Evolutionary conservation across 2,329 filamentous ascomycete species (phyloP), one percentile per base, ranked within the genome.

Genomic region (Fusarium sororula): DNA sequence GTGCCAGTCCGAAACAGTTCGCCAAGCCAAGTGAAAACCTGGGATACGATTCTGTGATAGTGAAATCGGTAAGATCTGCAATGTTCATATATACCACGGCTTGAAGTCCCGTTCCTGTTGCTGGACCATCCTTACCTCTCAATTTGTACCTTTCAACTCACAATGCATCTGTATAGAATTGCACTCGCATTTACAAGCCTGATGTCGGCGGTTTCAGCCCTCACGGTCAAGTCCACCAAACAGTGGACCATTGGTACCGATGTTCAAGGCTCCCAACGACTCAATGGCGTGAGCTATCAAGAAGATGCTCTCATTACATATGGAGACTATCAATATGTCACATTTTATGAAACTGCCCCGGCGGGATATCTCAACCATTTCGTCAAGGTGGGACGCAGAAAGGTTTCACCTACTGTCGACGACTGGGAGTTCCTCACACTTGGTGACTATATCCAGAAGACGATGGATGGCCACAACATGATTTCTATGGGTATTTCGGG

Each of bases 401-500:
- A 44, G 8, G 37, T 74, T 13, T 56, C 42, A 2, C 72, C 72
- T 0, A 44, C 10, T 12, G 48, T 74, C 3, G 20, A 20, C 0
- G 28, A 72, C 9, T 74, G 72, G 72, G 42, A 74, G 5, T 75
- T 75, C 6, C 41, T 74, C 13, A 58, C 72, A 0, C 38, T 74
- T 1, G 45, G 63, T 10, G 72, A 75, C 2, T 74, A 74, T 9
- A 72, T 48, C 0, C 72, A 74, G 22, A 75, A 60, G 18, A 75
- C 72, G 1, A 75, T 74, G 68, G 72, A 74, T 13, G 72, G 72
- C 1, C 72, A 74, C 1, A 74, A 74, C 3, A 75, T 74, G 72
- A 74, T 74, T 1, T 74, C 72, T 2, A 74, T 74, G 72, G 72
- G 72, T 1, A 75, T 74, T 20, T 74, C 72, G 11, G 72, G 68